These are phyloP conservation scores for Ceratorhiza oryzae-sativae DNA, from an alignment of 1,284 basidiomycete species.

Conservation along the genomic window DNA sequence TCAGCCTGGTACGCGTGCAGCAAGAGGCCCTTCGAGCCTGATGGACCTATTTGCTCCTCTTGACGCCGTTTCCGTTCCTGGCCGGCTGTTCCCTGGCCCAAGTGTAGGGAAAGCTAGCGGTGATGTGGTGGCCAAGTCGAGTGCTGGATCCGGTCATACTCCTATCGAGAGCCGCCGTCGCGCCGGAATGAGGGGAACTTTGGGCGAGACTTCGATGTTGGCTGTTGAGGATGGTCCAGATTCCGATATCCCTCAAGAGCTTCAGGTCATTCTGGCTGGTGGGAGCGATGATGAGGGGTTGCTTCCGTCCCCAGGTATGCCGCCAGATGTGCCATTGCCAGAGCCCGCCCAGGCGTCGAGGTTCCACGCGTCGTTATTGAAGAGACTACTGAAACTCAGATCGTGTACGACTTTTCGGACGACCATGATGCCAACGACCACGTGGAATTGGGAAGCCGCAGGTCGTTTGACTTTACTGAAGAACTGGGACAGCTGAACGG, in stretches of 20 bases:
- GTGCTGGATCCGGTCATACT: constrained; percentile 49
- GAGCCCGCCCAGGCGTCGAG: not conserved
- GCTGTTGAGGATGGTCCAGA: constrained; percentile 62
- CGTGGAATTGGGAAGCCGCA: constrained; percentile 65
- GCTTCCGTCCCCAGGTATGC: constrained; percentile 20
- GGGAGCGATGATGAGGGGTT: constrained; percentile 56
- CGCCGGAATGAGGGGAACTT: constrained; percentile 24
- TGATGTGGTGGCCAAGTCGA: not conserved
- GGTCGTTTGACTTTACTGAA: constrained; percentile 85
- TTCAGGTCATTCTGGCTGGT: constrained; percentile 66
- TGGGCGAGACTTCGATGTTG: constrained; percentile 51
- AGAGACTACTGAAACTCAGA: constrained; percentile 16
- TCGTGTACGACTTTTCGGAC: not conserved
- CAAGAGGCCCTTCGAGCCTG: not conserved
- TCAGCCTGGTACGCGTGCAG: not conserved
- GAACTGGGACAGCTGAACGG: constrained; percentile 76
- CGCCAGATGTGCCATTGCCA: constrained; percentile 11
- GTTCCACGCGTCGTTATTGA: constrained; percentile 12
- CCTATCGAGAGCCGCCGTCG: constrained; percentile 21
- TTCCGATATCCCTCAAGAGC: constrained; percentile 77
- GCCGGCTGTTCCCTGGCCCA: not conserved
- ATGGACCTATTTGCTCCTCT: not conserved
- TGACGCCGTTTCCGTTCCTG: not conserved
- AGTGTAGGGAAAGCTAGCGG: not conserved
- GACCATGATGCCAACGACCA: constrained; percentile 19